Evolutionary conservation across 2,329 filamentous ascomycete genomes (phyloP), one percentile per base, ranked within the genome.

Genomic region (Parafenestella ontariensis): DNA sequence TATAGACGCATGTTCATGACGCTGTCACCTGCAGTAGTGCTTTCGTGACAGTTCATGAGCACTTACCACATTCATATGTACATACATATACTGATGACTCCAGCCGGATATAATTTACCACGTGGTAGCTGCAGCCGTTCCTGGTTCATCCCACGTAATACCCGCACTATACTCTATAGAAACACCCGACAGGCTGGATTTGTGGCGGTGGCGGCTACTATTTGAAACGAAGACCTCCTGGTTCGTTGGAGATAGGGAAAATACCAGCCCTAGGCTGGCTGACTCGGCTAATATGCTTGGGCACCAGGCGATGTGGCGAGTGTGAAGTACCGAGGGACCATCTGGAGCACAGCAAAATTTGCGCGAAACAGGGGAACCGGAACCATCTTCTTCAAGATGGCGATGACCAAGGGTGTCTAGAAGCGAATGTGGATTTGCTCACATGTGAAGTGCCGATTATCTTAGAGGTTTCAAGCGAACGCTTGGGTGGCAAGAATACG

Each of bases 401-500:
- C 15, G 31, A 34, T 13, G 31, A 3, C 15, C 13, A 5, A 34
- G 17, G 13, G 15, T n/a, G 31, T 5, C 13, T 34, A 13, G 11
- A 34, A 34, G 31, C 3, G 31, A 34, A 34, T n/a, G 15, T 31
- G 13, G 31, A 34, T 34, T 17, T 13, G 31, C 17, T 13, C 13
- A 34, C 18, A 9, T 11, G 6, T 43, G 24, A 33, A 41, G 17
- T n/a, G 31, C 37, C 46, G 46, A 29, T 40, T 49, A 23, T 47
- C 34, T 42, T 24, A 45, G 9, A 20, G 24, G 24, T 58, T 58
- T 58, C 55, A 58, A 44, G 40, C 45, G 48, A 43, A 42, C 31
- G 34, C 36, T 26, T 34, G 21, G 40, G 51, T 46, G 54, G 49
- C 39, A 31, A 47, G 50, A 24, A 31, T 8, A 34, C 29, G 29